A percentile compares a stretch with the other conserved stretches of the same genome.
Evolutionary conservation across 495 filamentous ascomycete species (phyloP).

Genomic region (Halenospora varia): DNA sequence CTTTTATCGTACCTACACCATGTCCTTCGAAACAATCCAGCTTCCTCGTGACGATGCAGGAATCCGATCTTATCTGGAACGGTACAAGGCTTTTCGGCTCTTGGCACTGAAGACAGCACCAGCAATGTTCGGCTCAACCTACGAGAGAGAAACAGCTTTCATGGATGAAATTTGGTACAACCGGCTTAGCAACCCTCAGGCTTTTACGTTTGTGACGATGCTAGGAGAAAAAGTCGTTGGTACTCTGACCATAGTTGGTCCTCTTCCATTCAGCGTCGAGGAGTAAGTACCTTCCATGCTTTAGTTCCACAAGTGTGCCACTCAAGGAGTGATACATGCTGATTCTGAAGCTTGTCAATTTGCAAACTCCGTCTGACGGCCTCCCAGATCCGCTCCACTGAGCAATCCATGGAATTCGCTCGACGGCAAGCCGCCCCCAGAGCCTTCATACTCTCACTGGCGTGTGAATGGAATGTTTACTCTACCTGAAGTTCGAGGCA

Average conservation of each 20-base stretch:
- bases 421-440: constrained; percentile 3
- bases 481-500: constrained; percentile 34
- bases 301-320: background rate
- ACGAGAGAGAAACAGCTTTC: constrained; percentile 40
- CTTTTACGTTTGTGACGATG: constrained; percentile 39
- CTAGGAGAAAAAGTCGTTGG: constrained; percentile 20
- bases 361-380: constrained; percentile 26
- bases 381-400: constrained; percentile 22
- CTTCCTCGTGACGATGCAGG: constrained; percentile 26
- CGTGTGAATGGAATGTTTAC: constrained; percentile 43
- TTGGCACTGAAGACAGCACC: constrained; percentile 29
- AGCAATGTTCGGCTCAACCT: constrained; percentile 45
- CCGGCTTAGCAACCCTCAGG: constrained; percentile 41
- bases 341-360: background rate
- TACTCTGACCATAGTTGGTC: constrained; percentile 15
- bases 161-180: constrained; percentile 36
- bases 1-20: too few species aligned
- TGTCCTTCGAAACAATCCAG: constrained; percentile 19
- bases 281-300: constrained; percentile 16
- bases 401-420: constrained; percentile 19
- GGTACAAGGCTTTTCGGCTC: constrained; percentile 33
- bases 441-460: constrained; percentile 25
- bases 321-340: background rate
- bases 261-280: constrained; percentile 18
- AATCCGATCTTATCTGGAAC: constrained; percentile 23